A percentile compares a stretch with the other conserved stretches of the same genome.
phyloP scores from a whole-genome alignment of 1,284 basidiomycete species.

The Schizophyllum amplum region DNA sequence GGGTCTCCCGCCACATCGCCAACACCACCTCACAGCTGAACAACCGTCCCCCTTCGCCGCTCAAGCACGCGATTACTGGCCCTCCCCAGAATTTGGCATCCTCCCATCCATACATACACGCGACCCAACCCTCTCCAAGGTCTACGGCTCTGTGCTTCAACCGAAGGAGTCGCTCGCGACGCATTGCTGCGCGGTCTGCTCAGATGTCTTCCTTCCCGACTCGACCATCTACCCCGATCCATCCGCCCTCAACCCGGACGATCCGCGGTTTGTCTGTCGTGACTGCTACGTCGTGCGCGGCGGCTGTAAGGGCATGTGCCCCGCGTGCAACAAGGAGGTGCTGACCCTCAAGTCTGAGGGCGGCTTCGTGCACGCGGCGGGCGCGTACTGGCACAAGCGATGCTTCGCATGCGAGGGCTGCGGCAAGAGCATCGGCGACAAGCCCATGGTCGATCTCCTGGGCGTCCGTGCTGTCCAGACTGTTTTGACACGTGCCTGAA shows the following conservation, averaged over 20 bases:
- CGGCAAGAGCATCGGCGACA: constrained; percentile 59
- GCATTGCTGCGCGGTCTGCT: constrained; percentile 62
- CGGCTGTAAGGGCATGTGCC: constrained; percentile 67
- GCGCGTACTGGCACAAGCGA: constrained; percentile 67
- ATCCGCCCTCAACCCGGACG: constrained; percentile 26
- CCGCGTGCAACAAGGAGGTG: constrained; percentile 57
- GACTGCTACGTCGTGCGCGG: constrained; percentile 62
- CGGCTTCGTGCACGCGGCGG: constrained; percentile 61
- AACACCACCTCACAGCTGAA: constrained; percentile 32
- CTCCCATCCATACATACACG: constrained; percentile 43
- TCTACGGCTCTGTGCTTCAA: constrained; percentile 74
- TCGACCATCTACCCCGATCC: constrained; percentile 78
- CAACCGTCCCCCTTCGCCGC: constrained; percentile 43
- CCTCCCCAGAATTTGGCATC: constrained; percentile 48
- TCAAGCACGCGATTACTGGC: constrained; percentile 39
- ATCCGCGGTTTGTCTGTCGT: constrained; percentile 59
- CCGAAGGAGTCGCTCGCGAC: constrained; percentile 61
- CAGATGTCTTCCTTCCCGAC: constrained; percentile 61
- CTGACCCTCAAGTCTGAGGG: constrained; percentile 69
- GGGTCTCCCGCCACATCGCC: constrained; percentile 51
- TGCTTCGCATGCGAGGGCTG: constrained; percentile 73
- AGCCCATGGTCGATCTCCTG: constrained; percentile 77
- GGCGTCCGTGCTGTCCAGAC: constrained; percentile 64
- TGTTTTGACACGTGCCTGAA: constrained; percentile 70
- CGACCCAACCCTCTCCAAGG: constrained; percentile 63